A percentile compares a stretch with the other conserved stretches of the same genome.
These are phyloP conservation scores for Candida stauntonica DNA, from an alignment of 805 yeast genomes.

Conservation along the genomic window DNA sequence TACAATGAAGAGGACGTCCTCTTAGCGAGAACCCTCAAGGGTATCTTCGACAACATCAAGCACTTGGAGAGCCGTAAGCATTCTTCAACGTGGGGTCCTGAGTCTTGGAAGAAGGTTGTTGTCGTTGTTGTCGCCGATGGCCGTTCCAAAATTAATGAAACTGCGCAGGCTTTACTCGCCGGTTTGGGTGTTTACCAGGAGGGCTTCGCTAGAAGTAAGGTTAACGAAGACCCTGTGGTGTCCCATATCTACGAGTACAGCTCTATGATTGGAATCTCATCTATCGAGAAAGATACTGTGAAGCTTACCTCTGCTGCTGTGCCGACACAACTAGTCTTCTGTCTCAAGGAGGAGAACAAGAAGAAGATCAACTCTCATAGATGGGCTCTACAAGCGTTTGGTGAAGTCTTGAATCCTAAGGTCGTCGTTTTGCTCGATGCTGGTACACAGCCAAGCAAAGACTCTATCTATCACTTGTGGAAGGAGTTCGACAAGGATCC, in stretches of 20 bases:
- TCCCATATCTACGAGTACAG: conserved; percentile 94
- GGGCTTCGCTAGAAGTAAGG: conserved; percentile 89
- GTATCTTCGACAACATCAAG: conserved; percentile 82
- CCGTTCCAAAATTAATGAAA: conserved; percentile 72
- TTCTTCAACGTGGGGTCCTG: conserved; percentile 86
- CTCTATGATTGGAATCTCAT: conserved; percentile 80
- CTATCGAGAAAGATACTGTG: conserved; percentile 56
- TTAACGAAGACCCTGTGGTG: conserved; percentile 74
- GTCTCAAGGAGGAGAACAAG: conserved; percentile 84
- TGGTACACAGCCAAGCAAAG: conserved; percentile 86
- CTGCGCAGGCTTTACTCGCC: conserved; percentile 75
- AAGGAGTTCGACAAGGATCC: conserved; percentile 70
- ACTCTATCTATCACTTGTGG: conserved; percentile 88
- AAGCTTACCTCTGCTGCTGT: conserved; percentile 63
- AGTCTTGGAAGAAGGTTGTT: conserved; percentile 91
- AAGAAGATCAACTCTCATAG: conserved; percentile 93
- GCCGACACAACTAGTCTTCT: conserved; percentile 86
- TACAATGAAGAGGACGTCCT: conserved; percentile 85
- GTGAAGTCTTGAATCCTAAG: conserved; percentile 74
- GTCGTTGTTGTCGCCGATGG: conserved; percentile 92
- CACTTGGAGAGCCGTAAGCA: conserved; percentile 63
- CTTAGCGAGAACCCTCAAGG: conserved; percentile 81
- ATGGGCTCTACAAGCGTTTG: conserved; percentile 95
- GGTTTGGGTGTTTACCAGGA: conserved; percentile 92
- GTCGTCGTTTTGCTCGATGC: conserved; percentile 86